Conservation (phyloP, 805 yeast species). For the Candida hispaniensis region DNA sequence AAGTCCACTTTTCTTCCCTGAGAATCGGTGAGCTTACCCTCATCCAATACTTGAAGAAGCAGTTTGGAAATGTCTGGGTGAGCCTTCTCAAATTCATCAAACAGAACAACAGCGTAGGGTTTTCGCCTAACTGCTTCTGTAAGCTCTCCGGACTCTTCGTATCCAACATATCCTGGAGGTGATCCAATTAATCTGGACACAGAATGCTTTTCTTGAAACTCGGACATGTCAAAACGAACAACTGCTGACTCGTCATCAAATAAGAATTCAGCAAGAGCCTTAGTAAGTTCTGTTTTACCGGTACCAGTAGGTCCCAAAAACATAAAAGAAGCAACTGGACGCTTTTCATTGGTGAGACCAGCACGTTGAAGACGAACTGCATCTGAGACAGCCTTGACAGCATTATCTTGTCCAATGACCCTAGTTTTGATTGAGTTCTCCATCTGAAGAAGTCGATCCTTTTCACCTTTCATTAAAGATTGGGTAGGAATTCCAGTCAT, state of each 20-base stretch:
- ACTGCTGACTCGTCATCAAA: conserved; percentile 84
- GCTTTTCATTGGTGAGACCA: conserved; percentile 83
- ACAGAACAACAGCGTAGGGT: conserved; percentile 92
- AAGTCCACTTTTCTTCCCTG: conserved; percentile 92
- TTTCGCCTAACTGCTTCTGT: conserved; percentile 94
- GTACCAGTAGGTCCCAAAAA: conserved; percentile 98
- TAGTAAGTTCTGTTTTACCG: conserved; percentile 93
- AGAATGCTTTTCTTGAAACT: conserved; percentile 90
- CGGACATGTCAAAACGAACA: conserved; percentile 93
- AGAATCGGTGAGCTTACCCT: conserved; percentile 88
- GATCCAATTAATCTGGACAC: conserved; percentile 90
- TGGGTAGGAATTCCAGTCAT: conserved; percentile 95
- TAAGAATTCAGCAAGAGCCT: conserved; percentile 81
- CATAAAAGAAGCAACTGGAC: conserved; percentile 95
- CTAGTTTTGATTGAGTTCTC: conserved; percentile 63
- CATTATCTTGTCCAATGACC: conserved; percentile 94
- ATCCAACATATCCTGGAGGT: conserved; percentile 96
- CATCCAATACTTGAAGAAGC: conserved; percentile 85
- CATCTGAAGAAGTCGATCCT: conserved; percentile 82
- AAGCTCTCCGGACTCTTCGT: conserved; percentile 86
- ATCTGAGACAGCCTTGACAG: conserved; percentile 78
- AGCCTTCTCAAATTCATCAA: conserved; percentile 97
- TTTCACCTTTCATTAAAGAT: conserved; percentile 86
- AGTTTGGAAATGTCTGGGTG: conserved; percentile 96
- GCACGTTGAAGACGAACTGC: conserved; percentile 96